Evolutionary conservation across 805 yeast species (phyloP), one percentile per base, ranked within the genome.

Genomic region (Isabelozyma pseudorhagii): DNA sequence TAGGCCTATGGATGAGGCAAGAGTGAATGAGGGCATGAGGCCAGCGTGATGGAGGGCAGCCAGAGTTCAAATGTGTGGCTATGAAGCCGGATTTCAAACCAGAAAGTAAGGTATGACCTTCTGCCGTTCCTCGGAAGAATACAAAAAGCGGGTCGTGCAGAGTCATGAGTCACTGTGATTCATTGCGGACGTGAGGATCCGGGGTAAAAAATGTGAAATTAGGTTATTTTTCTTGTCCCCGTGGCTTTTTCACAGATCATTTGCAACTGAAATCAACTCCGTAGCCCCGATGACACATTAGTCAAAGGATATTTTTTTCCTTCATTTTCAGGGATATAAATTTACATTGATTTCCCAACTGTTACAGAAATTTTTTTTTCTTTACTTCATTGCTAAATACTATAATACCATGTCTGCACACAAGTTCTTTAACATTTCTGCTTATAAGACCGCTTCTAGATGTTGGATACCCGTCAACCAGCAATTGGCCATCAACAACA

Each of bases 391-490:
- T 21, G 10, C 42, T 31, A 31, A 5, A 18, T 40, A 28, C 14
- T 14, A 17, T 11, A 38, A 9, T 29, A 36, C 40, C 48, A 63
- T 66, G 69, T 58, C 61, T 44, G 48, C 61, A 31, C 62, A 59
- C 54, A 65, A 65, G 53, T 60, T 70, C 40, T 58, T 70, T 44
- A 63, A 64, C 45, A 63, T 73, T 40, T 58, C 74, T 34, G 56
- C 71, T 15, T 65, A 62, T 60, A 71, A 68, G 56, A 73, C 78
- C 44, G 74, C 77, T 47, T 60, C 75, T 44, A 68, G 75, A 52
- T 71, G 76, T 58, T 73, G 77, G 77, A 56, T 73, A 34, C 43
- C 38, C 44, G 40, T 38, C 48, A 40, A 39, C 47, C 46, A 38
- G 36, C 15, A 27, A 6, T 44, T 53, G 41, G 27, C 15, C 13